phyloP scores from a whole-genome alignment of 805 yeast species.

The Kodamaea lidongshanica region DNA sequence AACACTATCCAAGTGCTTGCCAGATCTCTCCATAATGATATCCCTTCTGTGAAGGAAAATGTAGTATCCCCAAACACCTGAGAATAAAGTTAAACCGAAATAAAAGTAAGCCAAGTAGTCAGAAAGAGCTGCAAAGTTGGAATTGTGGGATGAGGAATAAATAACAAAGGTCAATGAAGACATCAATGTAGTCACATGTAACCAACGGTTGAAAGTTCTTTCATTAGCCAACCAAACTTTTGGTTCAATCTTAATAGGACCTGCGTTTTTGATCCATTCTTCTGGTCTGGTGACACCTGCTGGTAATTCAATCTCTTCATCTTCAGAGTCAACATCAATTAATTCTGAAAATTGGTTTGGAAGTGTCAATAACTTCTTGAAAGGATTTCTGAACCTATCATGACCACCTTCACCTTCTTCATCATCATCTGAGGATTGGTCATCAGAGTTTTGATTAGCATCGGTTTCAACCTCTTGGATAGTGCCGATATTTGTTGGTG shows the following conservation, averaged over 20 bases:
- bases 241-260: constrained; percentile 91
- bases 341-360: constrained; percentile 31
- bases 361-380: constrained; percentile 19
- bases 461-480: constrained; percentile 9
- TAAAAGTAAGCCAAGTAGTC: constrained; percentile 68
- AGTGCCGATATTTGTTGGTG: constrained; percentile 3
- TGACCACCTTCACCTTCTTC: constrained; percentile 21
- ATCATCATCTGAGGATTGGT: constrained; percentile 28
- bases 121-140: constrained; percentile 62
- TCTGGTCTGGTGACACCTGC: constrained; percentile 84
- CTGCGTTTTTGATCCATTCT: constrained; percentile 73
- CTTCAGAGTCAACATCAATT: constrained; percentile 74
- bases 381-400: constrained; percentile 11
- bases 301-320: constrained; percentile 74
- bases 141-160: constrained; percentile 63
- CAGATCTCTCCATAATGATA: constrained; percentile 74
- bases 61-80: constrained; percentile 85
- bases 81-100: constrained; percentile 73
- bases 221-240: constrained; percentile 98
- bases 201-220: constrained; percentile 94
- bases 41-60: constrained; percentile 66
- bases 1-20: constrained; percentile 82
- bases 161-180: constrained; percentile 81
- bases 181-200: constrained; percentile 78
- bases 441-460: constrained; percentile 8